Conservation (phyloP, 345 rosid species). For the Arabis hirsuta region DNA sequence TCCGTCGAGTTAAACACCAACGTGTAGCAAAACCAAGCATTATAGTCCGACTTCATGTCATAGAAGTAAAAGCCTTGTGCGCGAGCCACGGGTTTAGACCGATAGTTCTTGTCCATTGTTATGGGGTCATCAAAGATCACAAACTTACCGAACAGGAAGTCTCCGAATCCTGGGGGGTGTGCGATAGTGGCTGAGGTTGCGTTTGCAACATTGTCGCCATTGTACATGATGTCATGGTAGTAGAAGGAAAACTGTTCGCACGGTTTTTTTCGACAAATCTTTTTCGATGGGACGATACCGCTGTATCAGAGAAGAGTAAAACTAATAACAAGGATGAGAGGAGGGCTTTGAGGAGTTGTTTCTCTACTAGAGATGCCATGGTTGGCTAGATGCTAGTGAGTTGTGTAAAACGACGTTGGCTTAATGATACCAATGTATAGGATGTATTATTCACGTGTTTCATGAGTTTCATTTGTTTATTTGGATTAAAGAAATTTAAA, state of each 20-base stretch:
- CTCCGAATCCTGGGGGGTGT: slow-evolving; percentile 46
- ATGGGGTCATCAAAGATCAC: slow-evolving; percentile 68
- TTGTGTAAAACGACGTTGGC: slow-evolving; percentile 11
- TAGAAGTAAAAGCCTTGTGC: slow-evolving; percentile 79
- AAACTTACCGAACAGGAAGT: slow-evolving; percentile 51
- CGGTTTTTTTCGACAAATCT: slow-evolving; percentile 39
- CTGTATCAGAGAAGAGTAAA: slow-evolving; percentile 40
- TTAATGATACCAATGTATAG: slow-evolving; percentile 15
- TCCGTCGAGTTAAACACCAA: slow-evolving; percentile 66
- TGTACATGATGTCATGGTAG: slow-evolving; percentile 60
- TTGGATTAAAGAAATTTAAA: neutral
- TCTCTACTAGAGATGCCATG: slow-evolving; percentile 31
- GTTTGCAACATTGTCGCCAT: slow-evolving; percentile 51
- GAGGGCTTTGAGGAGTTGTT: slow-evolving; percentile 31
- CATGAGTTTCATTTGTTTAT: no score
- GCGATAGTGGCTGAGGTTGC: slow-evolving; percentile 54
- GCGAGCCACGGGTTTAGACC: slow-evolving; percentile 51
- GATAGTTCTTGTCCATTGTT: slow-evolving; percentile 51
- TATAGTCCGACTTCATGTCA: slow-evolving; percentile 50
- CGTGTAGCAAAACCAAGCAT: slow-evolving; percentile 63
- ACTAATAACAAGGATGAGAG: slow-evolving; percentile 36
- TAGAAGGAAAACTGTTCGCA: slow-evolving; percentile 61
- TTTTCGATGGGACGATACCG: slow-evolving; percentile 30
- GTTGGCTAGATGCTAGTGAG: slow-evolving; percentile 13
- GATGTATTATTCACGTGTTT: neutral